Base-by-base conservation (phyloP, 495 filamentous ascomycete species). In the Penicillium argentinense region DNA sequence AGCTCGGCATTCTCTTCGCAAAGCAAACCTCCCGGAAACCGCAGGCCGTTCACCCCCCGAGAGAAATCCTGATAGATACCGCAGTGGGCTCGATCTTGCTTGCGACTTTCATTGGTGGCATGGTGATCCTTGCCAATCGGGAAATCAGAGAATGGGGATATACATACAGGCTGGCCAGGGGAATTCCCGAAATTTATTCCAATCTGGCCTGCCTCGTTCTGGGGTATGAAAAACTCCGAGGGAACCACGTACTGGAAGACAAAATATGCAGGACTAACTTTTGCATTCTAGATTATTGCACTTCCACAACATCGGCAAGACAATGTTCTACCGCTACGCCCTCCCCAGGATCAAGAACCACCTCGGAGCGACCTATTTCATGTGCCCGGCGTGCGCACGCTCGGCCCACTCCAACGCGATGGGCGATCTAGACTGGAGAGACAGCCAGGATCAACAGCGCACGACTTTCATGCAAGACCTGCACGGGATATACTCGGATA, bases 201-300 rank as follows among this genome's bases (percentile, higher is more conserved):
- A 48, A 48, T 21, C 37, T 48, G 12, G 38, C 37, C 19, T 48
- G 45, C 17, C 19, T 48, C 8, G 12, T 48, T 4, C 26, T 48
- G 12, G 24, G 36, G 45, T 48, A 32, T 13, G n/a, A 18, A 33
- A 4, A 6, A 36, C 9, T 9, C 33, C 17, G 9, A 19, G 12
- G 9, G 29, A 36, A 22, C 4, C n/a, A 3, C 32, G 12, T 36
- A 26, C 22, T 41, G 6, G 7, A 24, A 23, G 4, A 9, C 12
- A 12, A 39, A 24, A 9, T 2, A 16, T 26, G 26, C 18, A 16
- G 21, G 32, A 14, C 32, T 33, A 2, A n/a, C 14, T 9, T n/a
- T 13, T 12, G 3, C n/a, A n/a, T 3, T 9, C 8, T 21, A 48
- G 45, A 8, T 27, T 48, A 21, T n/a, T 40, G 25, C 39, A 48